phyloP scores from a whole-genome alignment of 2,329 filamentous ascomycete species.

The Dactylellina parvicollis region DNA sequence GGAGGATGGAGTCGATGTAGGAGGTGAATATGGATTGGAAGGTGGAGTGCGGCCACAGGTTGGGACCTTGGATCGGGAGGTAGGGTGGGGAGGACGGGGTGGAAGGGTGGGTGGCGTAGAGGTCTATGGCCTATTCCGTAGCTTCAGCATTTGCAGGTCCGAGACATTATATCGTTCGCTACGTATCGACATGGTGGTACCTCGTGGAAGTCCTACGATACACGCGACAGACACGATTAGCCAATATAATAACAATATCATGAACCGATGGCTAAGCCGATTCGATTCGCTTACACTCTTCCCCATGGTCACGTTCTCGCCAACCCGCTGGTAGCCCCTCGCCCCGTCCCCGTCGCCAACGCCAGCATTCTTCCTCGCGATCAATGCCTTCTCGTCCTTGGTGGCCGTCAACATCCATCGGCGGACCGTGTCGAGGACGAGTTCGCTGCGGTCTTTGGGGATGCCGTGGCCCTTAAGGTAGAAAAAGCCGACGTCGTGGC shows the following conservation, averaged over 20 bases:
- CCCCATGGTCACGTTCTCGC: slow-evolving; percentile 58
- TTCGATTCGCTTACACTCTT: slow-evolving; percentile 50
- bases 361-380: slow-evolving; percentile 53
- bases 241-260: not conserved
- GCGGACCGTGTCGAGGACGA: slow-evolving; percentile 43
- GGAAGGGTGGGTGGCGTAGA: slow-evolving; percentile 57
- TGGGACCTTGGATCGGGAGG: slow-evolving; percentile 61
- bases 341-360: slow-evolving; percentile 56
- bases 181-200: slow-evolving; percentile 8
- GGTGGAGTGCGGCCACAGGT: slow-evolving; percentile 62
- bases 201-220: slow-evolving; percentile 60
- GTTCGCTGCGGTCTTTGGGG: slow-evolving; percentile 23
- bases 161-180: not conserved
- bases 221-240: not conserved
- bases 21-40: slow-evolving; percentile 58
- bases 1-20: slow-evolving; percentile 50
- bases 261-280: not conserved
- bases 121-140: slow-evolving; percentile 57
- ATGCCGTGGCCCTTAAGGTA: slow-evolving; percentile 55
- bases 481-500: slow-evolving; percentile 58
- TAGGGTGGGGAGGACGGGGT: slow-evolving; percentile 55
- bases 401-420: slow-evolving; percentile 56
- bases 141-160: too few species aligned
- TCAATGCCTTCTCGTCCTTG: slow-evolving; percentile 53
- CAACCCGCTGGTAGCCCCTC: slow-evolving; percentile 57